Evolutionary conservation across 1,284 basidiomycete species (phyloP).

Genomic region (Ganoderma resinaceum): DNA sequence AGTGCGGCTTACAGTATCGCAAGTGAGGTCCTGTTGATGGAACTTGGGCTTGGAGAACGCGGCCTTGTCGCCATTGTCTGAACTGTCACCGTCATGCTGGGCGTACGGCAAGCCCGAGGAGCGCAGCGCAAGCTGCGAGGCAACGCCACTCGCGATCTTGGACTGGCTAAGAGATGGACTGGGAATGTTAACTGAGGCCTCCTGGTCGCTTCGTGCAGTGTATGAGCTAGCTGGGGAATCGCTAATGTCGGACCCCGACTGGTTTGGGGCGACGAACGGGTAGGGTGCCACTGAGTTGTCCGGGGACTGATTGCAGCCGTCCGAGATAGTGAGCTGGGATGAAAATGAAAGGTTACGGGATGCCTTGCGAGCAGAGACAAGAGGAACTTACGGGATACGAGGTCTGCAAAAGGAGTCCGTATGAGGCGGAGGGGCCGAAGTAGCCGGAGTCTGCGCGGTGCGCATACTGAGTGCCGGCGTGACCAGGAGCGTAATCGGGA

Average conservation of each 20-base stretch:
- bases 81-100: conserved; percentile 11
- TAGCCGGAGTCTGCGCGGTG: conserved; percentile 18
- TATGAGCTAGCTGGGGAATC: not conserved
- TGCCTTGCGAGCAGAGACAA: not conserved
- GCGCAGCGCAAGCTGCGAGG: conserved; percentile 3
- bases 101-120: conserved; percentile 16
- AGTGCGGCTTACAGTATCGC: conserved; percentile 22
- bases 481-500: conserved; percentile 19
- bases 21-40: conserved; percentile 18
- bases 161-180: not conserved
- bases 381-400: conserved; percentile 19
- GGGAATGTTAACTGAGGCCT: not conserved
- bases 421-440: conserved; percentile 6
- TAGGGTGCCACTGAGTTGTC: conserved; percentile 9
- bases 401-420: conserved; percentile 13
- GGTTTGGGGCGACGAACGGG: conserved; percentile 4
- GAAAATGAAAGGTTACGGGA: not conserved
- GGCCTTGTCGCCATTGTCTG: conserved; percentile 12
- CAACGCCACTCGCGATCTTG: not conserved
- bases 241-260: not conserved
- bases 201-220: not conserved
- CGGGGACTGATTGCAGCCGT: conserved; percentile 8
- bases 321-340: not conserved
- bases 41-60: conserved; percentile 12
- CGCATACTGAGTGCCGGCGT: conserved; percentile 14